Conservation (phyloP, 495 filamentous ascomycete genomes). For the Penicillium chermesinum region DNA sequence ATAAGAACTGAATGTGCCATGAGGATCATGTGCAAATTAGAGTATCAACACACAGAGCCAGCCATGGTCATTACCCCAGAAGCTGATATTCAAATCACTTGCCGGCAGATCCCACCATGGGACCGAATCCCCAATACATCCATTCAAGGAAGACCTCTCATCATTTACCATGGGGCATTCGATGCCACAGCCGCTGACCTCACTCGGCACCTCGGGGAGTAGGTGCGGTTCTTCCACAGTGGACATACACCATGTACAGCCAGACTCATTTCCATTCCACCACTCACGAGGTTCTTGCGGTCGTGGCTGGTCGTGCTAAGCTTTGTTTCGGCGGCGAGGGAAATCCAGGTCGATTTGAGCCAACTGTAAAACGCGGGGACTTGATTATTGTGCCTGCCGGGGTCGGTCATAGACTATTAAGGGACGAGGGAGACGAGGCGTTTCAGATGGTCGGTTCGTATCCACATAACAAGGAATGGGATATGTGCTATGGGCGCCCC, state of each 20-base stretch:
- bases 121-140: conserved; percentile 59
- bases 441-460: conserved; percentile 68
- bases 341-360: conserved; percentile 54
- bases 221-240: conserved; percentile 56
- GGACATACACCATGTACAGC: conserved; percentile 63
- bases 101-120: conserved; percentile 55
- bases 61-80: conserved; percentile 39
- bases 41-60: too few relatives aligned
- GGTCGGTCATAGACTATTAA: conserved; percentile 56
- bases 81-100: conserved; percentile 46
- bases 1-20: too few relatives aligned
- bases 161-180: conserved; percentile 57
- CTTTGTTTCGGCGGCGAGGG: conserved; percentile 64
- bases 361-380: conserved; percentile 53
- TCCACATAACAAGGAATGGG: conserved; percentile 52
- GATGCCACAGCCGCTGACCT: conserved; percentile 42
- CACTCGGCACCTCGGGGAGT: conserved; percentile 46
- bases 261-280: conserved; percentile 62
- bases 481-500: conserved; percentile 63
- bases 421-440: conserved; percentile 39
- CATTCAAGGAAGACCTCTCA: conserved; percentile 56
- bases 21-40: too few relatives aligned
- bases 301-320: conserved; percentile 51
- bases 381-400: conserved; percentile 63
- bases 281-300: conserved; percentile 60